These are phyloP conservation scores for Mesembryanthemum crystallinum DNA, from an alignment of 148 eudicot genomes.

Conservation along the genomic window DNA sequence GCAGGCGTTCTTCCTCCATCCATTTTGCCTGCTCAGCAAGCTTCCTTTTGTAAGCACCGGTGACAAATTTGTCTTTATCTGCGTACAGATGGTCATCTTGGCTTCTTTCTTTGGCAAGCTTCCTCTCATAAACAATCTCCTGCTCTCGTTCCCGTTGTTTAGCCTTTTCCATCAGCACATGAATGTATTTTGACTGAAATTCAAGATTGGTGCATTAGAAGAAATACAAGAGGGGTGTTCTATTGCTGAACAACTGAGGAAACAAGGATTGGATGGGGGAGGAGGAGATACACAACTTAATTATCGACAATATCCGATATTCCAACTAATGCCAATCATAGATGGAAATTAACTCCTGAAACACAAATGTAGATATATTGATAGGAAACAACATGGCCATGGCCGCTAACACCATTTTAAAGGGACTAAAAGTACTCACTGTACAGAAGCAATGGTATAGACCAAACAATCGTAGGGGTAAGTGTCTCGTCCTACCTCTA, in stretches of 20 bases:
- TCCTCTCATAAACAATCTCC: conserved; percentile 82
- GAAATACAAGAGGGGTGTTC: background rate
- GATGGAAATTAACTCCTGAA: too few species aligned
- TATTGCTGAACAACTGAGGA: background rate
- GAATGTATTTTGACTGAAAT: conserved; percentile 75
- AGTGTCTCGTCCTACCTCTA: too few species aligned
- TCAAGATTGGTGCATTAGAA: conserved; percentile 16
- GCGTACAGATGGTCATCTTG: conserved; percentile 78
- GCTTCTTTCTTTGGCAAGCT: conserved; percentile 86
- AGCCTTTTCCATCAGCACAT: conserved; percentile 61
- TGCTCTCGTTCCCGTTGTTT: conserved; percentile 77
- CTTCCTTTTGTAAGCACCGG: conserved; percentile 83
- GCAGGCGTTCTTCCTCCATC: conserved; percentile 78
- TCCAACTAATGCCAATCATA: too few species aligned
- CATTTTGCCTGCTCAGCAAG: conserved; percentile 88
- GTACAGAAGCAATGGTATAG: too few species aligned
- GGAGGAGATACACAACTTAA: background rate
- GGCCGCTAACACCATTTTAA: too few species aligned
- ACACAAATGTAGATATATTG: too few species aligned
- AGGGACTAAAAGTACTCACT: too few species aligned
- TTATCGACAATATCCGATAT: too few species aligned
- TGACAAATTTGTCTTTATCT: conserved; percentile 86
- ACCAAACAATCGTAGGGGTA: too few species aligned
- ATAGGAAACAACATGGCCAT: too few species aligned
- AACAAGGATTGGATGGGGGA: too few species aligned